Conservation (phyloP, 2,329 filamentous ascomycete species). For the Cordyceps javanica region DNA sequence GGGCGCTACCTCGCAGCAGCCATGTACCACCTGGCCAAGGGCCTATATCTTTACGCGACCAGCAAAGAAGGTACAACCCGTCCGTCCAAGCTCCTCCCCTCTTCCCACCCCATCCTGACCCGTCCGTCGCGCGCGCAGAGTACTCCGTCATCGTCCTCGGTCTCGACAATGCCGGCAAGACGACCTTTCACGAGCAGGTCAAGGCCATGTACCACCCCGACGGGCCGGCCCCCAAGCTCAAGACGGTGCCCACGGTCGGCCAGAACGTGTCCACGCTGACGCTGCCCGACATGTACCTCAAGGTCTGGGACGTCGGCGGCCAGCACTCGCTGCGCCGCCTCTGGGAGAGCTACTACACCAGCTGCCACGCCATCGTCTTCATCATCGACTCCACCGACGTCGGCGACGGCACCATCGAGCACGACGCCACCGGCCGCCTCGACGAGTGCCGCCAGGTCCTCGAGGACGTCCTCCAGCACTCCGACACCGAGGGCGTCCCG, state of each 20-base stretch:
- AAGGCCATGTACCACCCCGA: constrained; percentile 74
- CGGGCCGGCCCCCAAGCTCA: constrained; percentile 58
- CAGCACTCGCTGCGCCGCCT: constrained; percentile 82
- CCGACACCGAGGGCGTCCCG: constrained; percentile 85
- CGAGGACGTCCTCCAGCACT: constrained; percentile 81
- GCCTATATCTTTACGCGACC: constrained; percentile 88
- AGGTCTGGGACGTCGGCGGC: constrained; percentile 97
- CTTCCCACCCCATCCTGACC: background rate
- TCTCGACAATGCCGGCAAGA: constrained; percentile 97
- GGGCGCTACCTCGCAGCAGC: background rate
- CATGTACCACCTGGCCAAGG: constrained; percentile 97
- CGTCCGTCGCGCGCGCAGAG: constrained; percentile 46
- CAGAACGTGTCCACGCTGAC: constrained; percentile 93
- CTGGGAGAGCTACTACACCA: constrained; percentile 94
- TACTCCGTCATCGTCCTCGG: constrained; percentile 96
- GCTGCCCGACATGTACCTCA: constrained; percentile 90
- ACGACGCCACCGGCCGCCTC: constrained; percentile 52
- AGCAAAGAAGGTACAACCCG: constrained; percentile 75
- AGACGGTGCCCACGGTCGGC: constrained; percentile 93
- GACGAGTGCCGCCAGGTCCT: constrained; percentile 87
- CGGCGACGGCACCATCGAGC: constrained; percentile 67
- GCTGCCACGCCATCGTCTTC: constrained; percentile 94
- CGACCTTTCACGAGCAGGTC: constrained; percentile 94
- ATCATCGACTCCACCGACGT: constrained; percentile 95
- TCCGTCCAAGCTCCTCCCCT: background rate